A percentile compares a stretch with the other conserved stretches of the same genome.
These are phyloP conservation scores for Starmerella vaccinii DNA, from an alignment of 805 yeast species.

Conservation along the genomic window DNA sequence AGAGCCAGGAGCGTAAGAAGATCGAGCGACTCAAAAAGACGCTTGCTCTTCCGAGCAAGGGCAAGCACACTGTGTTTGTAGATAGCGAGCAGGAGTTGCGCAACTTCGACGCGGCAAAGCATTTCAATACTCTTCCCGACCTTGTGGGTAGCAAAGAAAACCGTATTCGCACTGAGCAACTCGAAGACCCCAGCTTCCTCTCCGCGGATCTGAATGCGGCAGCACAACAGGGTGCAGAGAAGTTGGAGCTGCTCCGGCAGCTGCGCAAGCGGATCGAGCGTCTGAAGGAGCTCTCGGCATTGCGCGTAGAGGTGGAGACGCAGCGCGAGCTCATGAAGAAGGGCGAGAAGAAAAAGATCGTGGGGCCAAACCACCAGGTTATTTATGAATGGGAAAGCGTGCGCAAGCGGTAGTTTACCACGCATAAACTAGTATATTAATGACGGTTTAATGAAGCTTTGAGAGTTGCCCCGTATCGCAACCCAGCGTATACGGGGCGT, in stretches of 20 bases:
- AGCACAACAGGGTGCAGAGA: conserved; percentile 34
- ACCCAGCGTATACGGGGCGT: too few relatives aligned
- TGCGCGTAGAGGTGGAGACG: conserved; percentile 61
- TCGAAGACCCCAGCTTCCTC: conserved; percentile 26
- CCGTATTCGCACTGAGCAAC: conserved; percentile 48
- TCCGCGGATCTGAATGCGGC: conserved; percentile 2
- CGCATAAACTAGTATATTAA: not conserved
- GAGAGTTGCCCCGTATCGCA: too few relatives aligned
- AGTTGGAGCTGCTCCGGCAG: conserved; percentile 49
- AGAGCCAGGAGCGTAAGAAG: conserved; percentile 57
- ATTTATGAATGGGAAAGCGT: conserved; percentile 74
- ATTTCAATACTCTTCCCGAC: conserved; percentile 59
- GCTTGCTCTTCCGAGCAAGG: conserved; percentile 37
- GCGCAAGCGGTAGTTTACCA: conserved; percentile 28
- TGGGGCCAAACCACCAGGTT: conserved; percentile 54
- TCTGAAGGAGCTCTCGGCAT: conserved; percentile 53
- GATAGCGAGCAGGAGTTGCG: conserved; percentile 49
- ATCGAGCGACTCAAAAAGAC: conserved; percentile 44
- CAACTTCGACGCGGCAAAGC: conserved; percentile 51
- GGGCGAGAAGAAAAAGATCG: conserved; percentile 72
- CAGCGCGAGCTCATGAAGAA: conserved; percentile 85
- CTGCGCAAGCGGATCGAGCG: conserved; percentile 60
- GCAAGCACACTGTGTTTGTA: conserved; percentile 79
- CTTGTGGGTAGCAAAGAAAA: conserved; percentile 59
- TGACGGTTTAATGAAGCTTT: too few relatives aligned